phyloP scores from a whole-genome alignment of 2,329 filamentous ascomycete species.

The Aspergillus ustus region DNA sequence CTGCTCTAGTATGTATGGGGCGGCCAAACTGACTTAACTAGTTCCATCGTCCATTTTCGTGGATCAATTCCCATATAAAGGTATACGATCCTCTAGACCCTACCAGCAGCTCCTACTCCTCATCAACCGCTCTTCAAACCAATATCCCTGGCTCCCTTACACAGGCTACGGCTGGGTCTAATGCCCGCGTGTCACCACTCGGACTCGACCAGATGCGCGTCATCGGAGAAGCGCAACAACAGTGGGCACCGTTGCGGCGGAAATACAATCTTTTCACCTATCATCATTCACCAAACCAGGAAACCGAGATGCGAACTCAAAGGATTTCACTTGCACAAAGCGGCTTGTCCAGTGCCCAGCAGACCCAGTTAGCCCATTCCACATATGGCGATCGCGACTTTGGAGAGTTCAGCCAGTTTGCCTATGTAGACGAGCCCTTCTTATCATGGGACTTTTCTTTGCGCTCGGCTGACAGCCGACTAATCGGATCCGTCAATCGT shows the following conservation, averaged over 20 bases:
- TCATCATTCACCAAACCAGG: constrained; percentile 48
- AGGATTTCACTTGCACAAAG: constrained; percentile 50
- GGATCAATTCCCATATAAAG: constrained; percentile 64
- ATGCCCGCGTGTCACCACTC: constrained; percentile 58
- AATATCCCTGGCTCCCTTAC: constrained; percentile 48
- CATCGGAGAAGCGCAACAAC: constrained; percentile 66
- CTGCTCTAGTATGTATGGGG: neutral
- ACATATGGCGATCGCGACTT: constrained; percentile 29
- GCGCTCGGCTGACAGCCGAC: constrained; percentile 52
- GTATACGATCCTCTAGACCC: constrained; percentile 58
- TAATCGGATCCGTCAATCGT: constrained; percentile 67
- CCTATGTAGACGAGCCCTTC: constrained; percentile 65
- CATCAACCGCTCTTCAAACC: constrained; percentile 51
- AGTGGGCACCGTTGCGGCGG: constrained; percentile 65
- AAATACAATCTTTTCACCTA: constrained; percentile 70
- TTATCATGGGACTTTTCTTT: constrained; percentile 69
- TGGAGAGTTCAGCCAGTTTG: constrained; percentile 63
- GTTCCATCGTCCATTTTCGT: constrained; percentile 68
- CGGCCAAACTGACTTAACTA: constrained; percentile 24
- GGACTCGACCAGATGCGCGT: constrained; percentile 63
- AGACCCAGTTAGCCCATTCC: constrained; percentile 45
- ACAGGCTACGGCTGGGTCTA: constrained; percentile 45
- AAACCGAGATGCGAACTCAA: constrained; percentile 42
- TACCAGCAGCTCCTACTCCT: constrained; percentile 37
- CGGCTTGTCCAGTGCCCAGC: constrained; percentile 55